These are phyloP conservation scores for Aegilops tauschii DNA, from an alignment of 176 grass and related monocot genomes.

Conservation along the genomic window DNA sequence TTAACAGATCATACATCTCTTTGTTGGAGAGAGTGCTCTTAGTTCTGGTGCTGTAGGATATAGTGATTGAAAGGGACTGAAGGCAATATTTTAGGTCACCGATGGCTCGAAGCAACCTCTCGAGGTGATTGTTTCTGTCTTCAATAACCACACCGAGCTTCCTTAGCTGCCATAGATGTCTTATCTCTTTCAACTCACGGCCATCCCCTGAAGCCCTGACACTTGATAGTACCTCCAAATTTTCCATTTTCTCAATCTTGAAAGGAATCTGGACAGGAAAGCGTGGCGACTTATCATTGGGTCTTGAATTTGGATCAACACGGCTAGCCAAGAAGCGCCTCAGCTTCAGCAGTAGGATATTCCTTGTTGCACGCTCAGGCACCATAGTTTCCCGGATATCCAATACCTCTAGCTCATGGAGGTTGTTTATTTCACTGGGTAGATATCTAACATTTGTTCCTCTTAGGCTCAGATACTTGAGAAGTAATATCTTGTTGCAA, in stretches of 20 bases:
- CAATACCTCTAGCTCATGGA: slow-evolving; percentile 21
- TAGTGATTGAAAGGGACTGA: slow-evolving; percentile 9
- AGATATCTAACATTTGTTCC: not conserved
- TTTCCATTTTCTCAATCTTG: not conserved
- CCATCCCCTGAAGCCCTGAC: not conserved
- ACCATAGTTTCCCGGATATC: slow-evolving; percentile 28
- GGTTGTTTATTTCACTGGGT: slow-evolving; percentile 18
- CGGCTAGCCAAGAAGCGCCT: slow-evolving; percentile 23
- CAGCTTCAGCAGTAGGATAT: not conserved
- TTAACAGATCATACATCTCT: not conserved
- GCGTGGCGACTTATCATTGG: not conserved
- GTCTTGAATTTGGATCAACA: not conserved
- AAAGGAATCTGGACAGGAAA: not conserved
- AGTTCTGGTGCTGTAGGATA: not conserved
- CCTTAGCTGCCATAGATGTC: not conserved
- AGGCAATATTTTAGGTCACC: not conserved
- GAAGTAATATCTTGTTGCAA: not conserved
- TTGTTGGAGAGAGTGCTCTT: not conserved
- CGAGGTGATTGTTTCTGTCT: not conserved
- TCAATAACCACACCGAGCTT: slow-evolving; percentile 26
- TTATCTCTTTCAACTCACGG: not conserved
- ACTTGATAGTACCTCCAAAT: not conserved
- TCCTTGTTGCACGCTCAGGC: not conserved
- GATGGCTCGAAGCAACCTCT: not conserved
- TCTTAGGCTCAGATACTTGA: slow-evolving; percentile 24